Conservation (phyloP, 306 rosid genomes). For the Hylodesmum podocarpum region DNA sequence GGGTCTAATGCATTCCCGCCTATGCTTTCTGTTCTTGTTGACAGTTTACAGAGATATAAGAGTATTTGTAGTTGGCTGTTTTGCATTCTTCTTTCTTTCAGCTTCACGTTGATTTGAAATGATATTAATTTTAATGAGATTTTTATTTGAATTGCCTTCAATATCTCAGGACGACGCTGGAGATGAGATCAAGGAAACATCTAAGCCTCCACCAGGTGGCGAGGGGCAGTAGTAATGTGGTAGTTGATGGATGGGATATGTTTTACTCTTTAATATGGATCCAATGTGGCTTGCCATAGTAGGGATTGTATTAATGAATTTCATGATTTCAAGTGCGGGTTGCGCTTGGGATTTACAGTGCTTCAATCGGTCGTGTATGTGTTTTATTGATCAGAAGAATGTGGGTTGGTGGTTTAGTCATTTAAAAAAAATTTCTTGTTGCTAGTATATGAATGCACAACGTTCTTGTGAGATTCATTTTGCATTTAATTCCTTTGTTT, state of each 20-base stretch:
- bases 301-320: conserved; percentile 42
- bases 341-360: conserved; percentile 39
- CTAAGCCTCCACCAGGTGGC: conserved; percentile 62
- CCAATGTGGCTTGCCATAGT: conserved; percentile 48
- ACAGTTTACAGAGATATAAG: background rate
- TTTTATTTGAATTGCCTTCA: background rate
- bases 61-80: background rate
- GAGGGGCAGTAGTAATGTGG: conserved; percentile 54
- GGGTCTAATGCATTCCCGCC: background rate
- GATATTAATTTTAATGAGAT: background rate
- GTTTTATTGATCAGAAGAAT: conserved; percentile 49
- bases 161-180: conserved; percentile 81
- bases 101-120: background rate
- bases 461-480: conserved; percentile 17
- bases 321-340: conserved; percentile 35
- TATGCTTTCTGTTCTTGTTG: background rate
- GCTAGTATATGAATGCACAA: background rate
- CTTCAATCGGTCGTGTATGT: conserved; percentile 42
- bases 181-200: conserved; percentile 89
- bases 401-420: conserved; percentile 39
- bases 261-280: conserved; percentile 39
- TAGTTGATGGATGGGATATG: conserved; percentile 37
- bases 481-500: background rate
- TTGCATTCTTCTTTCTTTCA: background rate
- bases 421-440: conserved; percentile 14